These are phyloP conservation scores for Xylaria curta DNA, from an alignment of 495 filamentous ascomycete genomes.

Conservation along the genomic window DNA sequence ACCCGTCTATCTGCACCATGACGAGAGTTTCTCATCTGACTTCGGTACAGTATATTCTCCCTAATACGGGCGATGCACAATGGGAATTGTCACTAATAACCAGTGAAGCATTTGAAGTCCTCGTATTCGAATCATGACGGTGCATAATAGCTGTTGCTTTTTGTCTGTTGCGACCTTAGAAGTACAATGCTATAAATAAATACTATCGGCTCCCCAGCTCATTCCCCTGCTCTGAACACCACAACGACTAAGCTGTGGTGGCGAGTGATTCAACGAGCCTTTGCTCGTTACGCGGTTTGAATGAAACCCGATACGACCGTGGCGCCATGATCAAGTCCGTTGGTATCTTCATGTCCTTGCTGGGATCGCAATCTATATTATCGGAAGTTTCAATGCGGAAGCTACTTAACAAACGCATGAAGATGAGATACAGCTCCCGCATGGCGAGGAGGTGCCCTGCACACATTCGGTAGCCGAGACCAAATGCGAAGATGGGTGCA, in stretches of 20 bases:
- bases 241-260: neutral
- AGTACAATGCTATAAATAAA: neutral
- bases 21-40: neutral
- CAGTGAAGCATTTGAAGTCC: neutral
- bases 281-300: conserved; percentile 57
- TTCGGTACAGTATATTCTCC: neutral
- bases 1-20: too few species aligned
- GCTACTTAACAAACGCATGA: conserved; percentile 65
- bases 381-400: conserved; percentile 61
- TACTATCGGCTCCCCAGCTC: neutral
- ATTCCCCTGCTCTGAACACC: neutral
- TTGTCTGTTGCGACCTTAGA: neutral
- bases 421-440: conserved; percentile 68
- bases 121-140: neutral
- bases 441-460: conserved; percentile 68
- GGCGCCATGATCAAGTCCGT: conserved; percentile 65
- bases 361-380: conserved; percentile 60
- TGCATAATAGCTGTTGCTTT: neutral
- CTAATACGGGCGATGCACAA: neutral
- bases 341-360: conserved; percentile 61
- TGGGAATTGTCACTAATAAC: neutral
- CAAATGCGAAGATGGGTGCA: conserved; percentile 66
- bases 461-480: conserved; percentile 71
- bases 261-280: conserved; percentile 46
- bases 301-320: conserved; percentile 60